Evolutionary conservation across 805 yeast genomes (phyloP), one percentile per base, ranked within the genome.

Genomic region (Monosporozyma aerobia): DNA sequence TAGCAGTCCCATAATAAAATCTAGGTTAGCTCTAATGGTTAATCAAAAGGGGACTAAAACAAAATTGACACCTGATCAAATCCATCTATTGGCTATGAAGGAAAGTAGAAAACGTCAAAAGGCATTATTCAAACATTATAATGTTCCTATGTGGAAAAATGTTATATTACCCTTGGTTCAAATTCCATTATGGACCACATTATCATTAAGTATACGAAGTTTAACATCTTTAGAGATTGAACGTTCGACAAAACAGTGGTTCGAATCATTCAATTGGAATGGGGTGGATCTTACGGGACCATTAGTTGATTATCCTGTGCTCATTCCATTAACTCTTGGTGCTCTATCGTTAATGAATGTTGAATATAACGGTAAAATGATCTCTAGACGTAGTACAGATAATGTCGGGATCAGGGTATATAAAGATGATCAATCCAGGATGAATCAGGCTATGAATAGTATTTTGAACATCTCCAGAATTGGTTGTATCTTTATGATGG

Each of bases 131-230:
- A 78, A 77, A 56, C 75, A 78, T 51, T 75, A 84, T 61, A 72
- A 75, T 9, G 87, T 90, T 51, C 92, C 88, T 62, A 67, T 83
- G 53, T 90, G 95, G 89, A 90, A 90, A 65, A 82, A 86, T 60
- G 70, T 81, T 52, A 60, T 86, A 3, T 71, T 89, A 40, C 97
- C 97, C 1, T 70, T 82, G 0, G 79, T 87, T 16, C 98, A 90
- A 64, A 76, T 92, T 22, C 98, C 98, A 0, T 65, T 90, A 5
- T 90, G 97, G 95, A 75, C 90, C 1, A 74, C 84, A 2, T 74
- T 90, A 76, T 84, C 94, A 11, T 73, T 83, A 58, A 82, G 90
- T 1, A 77, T 90, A 58, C 75, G 97, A 57, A 78, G 82, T 47
- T 69, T 90, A 55, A 83, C 90, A 44, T 96, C 95, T 6, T 65